Conservation (phyloP, 148 eudicot species). For the Vaccinium vitisidaea region DNA sequence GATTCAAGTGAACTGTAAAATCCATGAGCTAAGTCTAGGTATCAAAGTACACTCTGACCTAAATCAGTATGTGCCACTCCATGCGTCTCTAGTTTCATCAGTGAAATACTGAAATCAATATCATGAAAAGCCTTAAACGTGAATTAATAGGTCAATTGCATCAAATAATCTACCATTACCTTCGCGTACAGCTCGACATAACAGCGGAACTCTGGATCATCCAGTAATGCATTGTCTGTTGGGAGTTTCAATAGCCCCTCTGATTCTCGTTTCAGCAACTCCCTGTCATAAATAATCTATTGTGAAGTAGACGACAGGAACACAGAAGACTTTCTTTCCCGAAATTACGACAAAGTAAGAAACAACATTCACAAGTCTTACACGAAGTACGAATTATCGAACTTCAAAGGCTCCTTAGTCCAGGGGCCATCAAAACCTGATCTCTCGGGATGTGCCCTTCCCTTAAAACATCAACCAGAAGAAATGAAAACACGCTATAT, state of each 20-base stretch:
- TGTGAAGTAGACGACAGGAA: slow-evolving; percentile 8
- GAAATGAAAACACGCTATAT: background rate
- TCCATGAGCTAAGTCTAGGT: background rate
- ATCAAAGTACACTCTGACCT: background rate
- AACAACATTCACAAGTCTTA: slow-evolving; percentile 32
- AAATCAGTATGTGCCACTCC: background rate
- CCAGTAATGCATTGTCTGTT: slow-evolving; percentile 75
- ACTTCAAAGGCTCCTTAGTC: slow-evolving; percentile 91
- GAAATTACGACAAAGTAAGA: background rate
- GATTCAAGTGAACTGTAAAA: slow-evolving; percentile 1
- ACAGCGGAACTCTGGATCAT: slow-evolving; percentile 70
- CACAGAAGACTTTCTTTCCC: slow-evolving; percentile 4
- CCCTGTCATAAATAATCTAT: slow-evolving; percentile 41
- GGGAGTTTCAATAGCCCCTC: slow-evolving; percentile 88
- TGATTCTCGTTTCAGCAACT: slow-evolving; percentile 78
- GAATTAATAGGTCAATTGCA: background rate
- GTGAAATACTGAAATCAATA: background rate
- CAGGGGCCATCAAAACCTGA: slow-evolving; percentile 81
- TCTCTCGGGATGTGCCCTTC: slow-evolving; percentile 23
- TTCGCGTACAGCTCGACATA: slow-evolving; percentile 90
- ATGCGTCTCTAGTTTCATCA: background rate
- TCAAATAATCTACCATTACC: slow-evolving; percentile 36
- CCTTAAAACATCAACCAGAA: slow-evolving; percentile 19
- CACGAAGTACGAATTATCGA: slow-evolving; percentile 91
- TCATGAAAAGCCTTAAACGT: background rate